Evolutionary conservation across 805 yeast genomes (phyloP), one percentile per base, ranked within the genome.

Genomic region (Candida peoriensis): DNA sequence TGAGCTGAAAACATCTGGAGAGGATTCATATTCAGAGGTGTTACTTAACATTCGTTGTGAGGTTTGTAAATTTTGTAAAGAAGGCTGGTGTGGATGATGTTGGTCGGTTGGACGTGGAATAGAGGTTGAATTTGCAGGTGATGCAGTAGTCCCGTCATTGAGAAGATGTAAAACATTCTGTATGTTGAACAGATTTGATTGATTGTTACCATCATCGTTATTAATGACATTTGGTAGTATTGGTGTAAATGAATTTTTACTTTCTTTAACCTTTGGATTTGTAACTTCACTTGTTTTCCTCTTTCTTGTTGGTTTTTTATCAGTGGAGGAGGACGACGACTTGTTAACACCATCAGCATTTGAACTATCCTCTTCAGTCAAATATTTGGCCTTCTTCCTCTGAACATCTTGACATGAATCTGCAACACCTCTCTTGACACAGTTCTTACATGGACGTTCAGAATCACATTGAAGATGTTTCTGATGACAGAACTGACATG

Each of bases 401-500:
- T 67, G 69, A 6, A 76, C 72, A 51, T 81, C 84, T 24, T 59
- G 61, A 54, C 93, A 82, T 10, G 63, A 48, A 35, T 64, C 70
- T 2, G 62, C 70, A n/a, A 75, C 53, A 16, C 75, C 74, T 37
- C 89, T 57, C 51, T 81, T 81, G 15, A 66, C 47, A 57, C 93
- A 82, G 52, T 82, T 82, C 43, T 68, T 68, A 48, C 90, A 82
- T 0, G 93, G 90, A 38, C 93, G 60, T 13, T 53, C 46, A 37
- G 71, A 60, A 41, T 81, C 83, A 54, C 90, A 82, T 46, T 81
- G 89, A 11, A 82, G 63, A 48, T 81, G 93, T 44, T 82, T 82
- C 18, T 68, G 58, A 50, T 81, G 87, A 54, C 90, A 82, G 51
- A 80, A 79, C 14, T 67, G 67, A 50, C 93, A 82, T 2, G 90